Evolutionary conservation across 2,329 filamentous ascomycete species (phyloP).

Genomic region (Coniochaeta prunicola): DNA sequence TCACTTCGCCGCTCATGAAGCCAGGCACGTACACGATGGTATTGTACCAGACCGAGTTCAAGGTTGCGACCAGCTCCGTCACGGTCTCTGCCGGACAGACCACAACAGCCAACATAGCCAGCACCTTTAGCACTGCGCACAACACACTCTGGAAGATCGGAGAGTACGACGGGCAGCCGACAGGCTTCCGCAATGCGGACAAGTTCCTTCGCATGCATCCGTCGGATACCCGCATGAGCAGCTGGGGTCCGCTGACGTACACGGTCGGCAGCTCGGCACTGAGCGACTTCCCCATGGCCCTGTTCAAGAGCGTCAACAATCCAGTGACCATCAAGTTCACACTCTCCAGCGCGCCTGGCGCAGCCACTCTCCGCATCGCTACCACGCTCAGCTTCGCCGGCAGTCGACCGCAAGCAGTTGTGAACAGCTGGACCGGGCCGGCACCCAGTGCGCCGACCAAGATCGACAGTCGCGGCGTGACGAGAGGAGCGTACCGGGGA

Average conservation of each 20-base stretch:
- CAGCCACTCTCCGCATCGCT: constrained; percentile 54
- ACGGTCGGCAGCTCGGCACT: constrained; percentile 48
- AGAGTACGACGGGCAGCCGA: constrained; percentile 57
- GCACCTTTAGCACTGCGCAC: constrained; percentile 31
- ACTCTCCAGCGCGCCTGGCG: constrained; percentile 39
- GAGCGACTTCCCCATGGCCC: constrained; percentile 56
- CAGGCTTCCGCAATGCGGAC: constrained; percentile 58
- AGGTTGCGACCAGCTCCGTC: constrained; percentile 41
- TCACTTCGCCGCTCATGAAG: constrained; percentile 60
- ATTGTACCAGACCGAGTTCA: constrained; percentile 52
- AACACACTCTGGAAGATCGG: constrained; percentile 57
- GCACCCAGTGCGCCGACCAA: constrained; percentile 49
- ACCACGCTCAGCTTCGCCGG: constrained; percentile 58
- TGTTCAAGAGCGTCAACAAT: constrained; percentile 54
- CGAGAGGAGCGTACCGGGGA: constrained; percentile 57
- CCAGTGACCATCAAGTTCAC: constrained; percentile 55
- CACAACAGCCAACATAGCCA: constrained; percentile 41
- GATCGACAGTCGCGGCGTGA: constrained; percentile 58
- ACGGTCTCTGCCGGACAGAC: constrained; percentile 43
- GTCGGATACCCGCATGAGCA: constrained; percentile 54
- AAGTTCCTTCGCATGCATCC: constrained; percentile 64
- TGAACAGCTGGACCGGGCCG: constrained; percentile 45
- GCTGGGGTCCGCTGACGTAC: constrained; percentile 54
- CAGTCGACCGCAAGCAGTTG: constrained; percentile 46
- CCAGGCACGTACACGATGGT: constrained; percentile 63